A percentile compares a stretch with the other conserved stretches of the same genome.
phyloP scores from a whole-genome alignment of 1,139 yeast species.

The Geotrichum klebahnii region DNA sequence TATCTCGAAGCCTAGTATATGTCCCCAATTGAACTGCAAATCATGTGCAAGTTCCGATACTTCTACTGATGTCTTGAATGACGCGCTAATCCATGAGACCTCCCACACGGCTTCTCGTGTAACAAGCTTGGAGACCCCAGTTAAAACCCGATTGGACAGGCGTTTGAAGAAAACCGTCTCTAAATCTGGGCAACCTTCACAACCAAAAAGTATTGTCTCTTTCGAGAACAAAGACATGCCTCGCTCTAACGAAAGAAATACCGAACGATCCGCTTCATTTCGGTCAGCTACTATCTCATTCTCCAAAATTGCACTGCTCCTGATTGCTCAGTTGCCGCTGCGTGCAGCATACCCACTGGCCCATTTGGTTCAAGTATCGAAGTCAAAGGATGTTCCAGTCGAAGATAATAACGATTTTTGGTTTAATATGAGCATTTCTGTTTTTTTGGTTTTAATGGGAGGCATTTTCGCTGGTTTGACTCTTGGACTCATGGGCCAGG shows the following conservation, averaged over 20 bases:
- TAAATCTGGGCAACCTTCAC: no score
- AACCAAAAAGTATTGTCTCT: no score
- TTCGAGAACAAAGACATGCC: no score
- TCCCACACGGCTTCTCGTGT: conserved; percentile 38
- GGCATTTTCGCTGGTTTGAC: conserved; percentile 97
- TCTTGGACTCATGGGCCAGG: conserved; percentile 95
- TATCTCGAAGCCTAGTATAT: conserved; percentile 8
- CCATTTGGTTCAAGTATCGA: conserved; percentile 39
- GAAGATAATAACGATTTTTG: conserved; percentile 42
- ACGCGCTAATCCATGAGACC: no score
- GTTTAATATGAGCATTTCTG: conserved; percentile 56
- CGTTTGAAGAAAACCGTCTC: background rate
- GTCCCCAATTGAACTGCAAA: conserved; percentile 4
- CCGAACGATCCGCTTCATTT: no score
- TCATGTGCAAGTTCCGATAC: conserved; percentile 3
- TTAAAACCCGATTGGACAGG: background rate
- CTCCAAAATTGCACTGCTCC: conserved; percentile 15
- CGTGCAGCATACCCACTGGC: conserved; percentile 18
- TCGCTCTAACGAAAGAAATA: no score
- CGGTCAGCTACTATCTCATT: conserved; percentile 15
- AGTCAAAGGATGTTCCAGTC: conserved; percentile 37
- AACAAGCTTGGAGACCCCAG: conserved; percentile 37
- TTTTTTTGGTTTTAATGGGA: conserved; percentile 72
- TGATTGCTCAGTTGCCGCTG: conserved; percentile 19
- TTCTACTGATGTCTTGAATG: conserved; percentile 27